Evolutionary conservation across 2,329 filamentous ascomycete genomes (phyloP), one percentile per base, ranked within the genome.

Genomic region (Gnomoniopsis smithogilvyi): DNA sequence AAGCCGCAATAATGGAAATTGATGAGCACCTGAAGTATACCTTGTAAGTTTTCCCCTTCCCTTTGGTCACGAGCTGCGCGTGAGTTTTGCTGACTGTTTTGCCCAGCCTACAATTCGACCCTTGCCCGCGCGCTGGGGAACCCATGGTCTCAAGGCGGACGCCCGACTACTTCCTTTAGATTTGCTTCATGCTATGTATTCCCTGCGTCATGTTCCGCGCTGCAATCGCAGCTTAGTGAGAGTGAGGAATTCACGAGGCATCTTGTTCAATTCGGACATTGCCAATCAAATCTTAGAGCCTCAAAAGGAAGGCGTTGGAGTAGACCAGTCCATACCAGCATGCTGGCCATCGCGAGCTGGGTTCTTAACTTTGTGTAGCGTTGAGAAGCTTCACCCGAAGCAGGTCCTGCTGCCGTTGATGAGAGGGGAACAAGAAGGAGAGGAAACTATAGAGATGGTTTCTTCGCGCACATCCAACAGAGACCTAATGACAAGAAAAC

Each of bases 1-100:
- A 98, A 78, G 95, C 95, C 59, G 95, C 95, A n/a, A 98, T 99
- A 75, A 99, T 99, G 95, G 95, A 98, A 78, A 99, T 99, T 75
- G 95, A 98, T 67, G 95, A 99, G 79, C 93, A 98, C 75, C 80
- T 99, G 73, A 98, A 99, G 82, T 99, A 98, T 78, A 98, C 95
- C 71, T 98, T 99, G 94, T 97, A 84, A 76, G 92, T 87, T 34
- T n/a, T 24, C 46, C 14, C n/a, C 15, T 24, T 7, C 17, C 17
- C 26, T 17, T 14, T 36, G 8, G 14, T 10, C 6, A 11, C 21
- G 41, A 19, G 17, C 41, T n/a, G 15, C 8, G 8, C 33, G 22
- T 11, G 19, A n/a, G 49, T n/a, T 34, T 41, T 51, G 24, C 56
- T 66, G 64, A 59, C 63, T 24, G 49, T 54, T 22, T 17, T 6